Evolutionary conservation across 345 rosid species (phyloP).

Genomic region (Litchi chinensis): DNA sequence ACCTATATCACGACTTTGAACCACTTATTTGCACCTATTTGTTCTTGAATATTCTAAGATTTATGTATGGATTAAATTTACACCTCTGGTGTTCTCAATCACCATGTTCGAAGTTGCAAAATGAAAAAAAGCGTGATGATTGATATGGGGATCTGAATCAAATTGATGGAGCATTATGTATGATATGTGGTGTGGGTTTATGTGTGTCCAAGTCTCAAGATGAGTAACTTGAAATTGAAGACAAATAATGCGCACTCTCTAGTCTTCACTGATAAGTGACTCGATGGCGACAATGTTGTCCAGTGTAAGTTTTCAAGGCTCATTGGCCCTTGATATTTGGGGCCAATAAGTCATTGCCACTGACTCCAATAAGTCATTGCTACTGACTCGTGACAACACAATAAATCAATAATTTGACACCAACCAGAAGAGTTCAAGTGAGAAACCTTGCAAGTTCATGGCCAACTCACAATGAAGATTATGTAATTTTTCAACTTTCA

Average conservation of each 20-base stretch:
- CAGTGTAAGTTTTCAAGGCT: constrained; percentile 1
- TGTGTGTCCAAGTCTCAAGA: neutral
- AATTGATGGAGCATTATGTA: neutral
- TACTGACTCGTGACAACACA: neutral
- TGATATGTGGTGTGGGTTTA: neutral
- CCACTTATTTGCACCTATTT: neutral
- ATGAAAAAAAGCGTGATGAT: neutral
- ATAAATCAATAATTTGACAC: neutral
- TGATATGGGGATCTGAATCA: neutral
- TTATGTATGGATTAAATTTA: neutral
- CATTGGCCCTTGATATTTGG: neutral
- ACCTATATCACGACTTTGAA: constrained; percentile 18
- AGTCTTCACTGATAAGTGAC: constrained; percentile 17
- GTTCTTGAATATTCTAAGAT: neutral
- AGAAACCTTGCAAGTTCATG: no score
- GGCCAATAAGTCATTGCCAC: neutral
- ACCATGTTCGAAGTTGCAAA: neutral
- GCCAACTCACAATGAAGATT: no score
- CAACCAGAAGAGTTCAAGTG: no score
- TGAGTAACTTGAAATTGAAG: constrained; percentile 23
- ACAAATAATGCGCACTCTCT: neutral
- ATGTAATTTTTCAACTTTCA: no score
- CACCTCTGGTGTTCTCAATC: neutral
- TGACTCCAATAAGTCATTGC: neutral
- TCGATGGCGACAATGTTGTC: neutral